These are phyloP conservation scores for Pyricularia grisea DNA, from an alignment of 2,329 filamentous ascomycete genomes.

Conservation along the genomic window DNA sequence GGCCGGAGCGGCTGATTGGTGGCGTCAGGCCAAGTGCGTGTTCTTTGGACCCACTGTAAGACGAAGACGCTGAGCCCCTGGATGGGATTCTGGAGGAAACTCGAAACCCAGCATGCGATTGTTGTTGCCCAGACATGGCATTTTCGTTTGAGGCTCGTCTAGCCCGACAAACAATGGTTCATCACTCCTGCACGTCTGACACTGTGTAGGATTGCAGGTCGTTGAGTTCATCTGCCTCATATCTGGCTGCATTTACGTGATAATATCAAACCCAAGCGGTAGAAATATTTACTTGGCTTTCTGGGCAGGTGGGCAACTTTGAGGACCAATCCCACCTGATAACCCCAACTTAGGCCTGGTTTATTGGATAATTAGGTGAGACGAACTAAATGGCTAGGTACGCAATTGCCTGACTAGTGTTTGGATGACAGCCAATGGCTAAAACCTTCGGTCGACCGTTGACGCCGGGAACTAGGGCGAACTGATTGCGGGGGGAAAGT, in stretches of 20 bases:
- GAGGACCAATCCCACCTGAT: background rate
- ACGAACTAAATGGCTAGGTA: background rate
- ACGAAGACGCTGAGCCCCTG: background rate
- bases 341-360: background rate
- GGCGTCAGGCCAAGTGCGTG: background rate
- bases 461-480: background rate
- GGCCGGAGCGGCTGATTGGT: background rate
- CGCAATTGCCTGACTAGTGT: background rate
- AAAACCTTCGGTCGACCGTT: background rate
- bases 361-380: background rate
- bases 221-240: background rate
- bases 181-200: background rate
- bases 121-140: background rate
- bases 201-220: background rate
- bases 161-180: background rate
- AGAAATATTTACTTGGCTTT: background rate
- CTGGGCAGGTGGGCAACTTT: background rate
- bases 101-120: slow-evolving; percentile 6
- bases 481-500: background rate
- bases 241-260: background rate
- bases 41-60: background rate
- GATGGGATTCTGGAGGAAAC: slow-evolving; percentile 4
- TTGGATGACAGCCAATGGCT: background rate
- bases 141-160: background rate
- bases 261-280: background rate